These are phyloP conservation scores for Sphagnum tenellum DNA, from an alignment of 225 moss, liverwort and hornwort genomes.

Conservation along the genomic window DNA sequence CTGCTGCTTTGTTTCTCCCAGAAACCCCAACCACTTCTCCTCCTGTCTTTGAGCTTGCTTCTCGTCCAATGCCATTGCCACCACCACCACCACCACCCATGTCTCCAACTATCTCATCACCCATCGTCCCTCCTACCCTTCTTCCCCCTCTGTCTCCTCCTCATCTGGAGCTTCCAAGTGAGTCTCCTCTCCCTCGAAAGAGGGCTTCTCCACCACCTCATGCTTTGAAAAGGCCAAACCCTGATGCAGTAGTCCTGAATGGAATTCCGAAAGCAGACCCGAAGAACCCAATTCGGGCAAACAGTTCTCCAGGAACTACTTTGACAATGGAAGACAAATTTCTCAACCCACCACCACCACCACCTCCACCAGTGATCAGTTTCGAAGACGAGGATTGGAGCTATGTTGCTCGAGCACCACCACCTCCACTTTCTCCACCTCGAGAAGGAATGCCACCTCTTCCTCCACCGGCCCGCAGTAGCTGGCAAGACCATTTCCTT, in stretches of 20 bases:
- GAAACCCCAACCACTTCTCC: conserved; percentile 7
- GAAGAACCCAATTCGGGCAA: no score
- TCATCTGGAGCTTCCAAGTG: conserved; percentile 13
- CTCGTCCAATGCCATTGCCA: conserved; percentile 24
- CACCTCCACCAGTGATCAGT: conserved; percentile 34
- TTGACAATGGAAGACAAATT: no score
- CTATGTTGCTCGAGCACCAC: conserved; percentile 3
- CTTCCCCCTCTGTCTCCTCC: conserved; percentile 13
- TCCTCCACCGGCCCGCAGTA: conserved; percentile 32
- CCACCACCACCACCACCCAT: conserved; percentile 9
- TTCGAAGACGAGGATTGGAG: conserved; percentile 39
- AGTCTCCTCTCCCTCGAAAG: neutral
- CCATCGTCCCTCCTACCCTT: conserved; percentile 21
- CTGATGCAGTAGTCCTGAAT: no score
- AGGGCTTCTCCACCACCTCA: no score
- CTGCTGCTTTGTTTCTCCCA: conserved; percentile 16
- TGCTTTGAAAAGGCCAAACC: no score
- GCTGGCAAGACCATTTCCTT: conserved; percentile 59
- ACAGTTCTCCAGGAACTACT: no score
- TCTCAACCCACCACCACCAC: neutral
- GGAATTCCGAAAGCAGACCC: no score
- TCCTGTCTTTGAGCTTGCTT: conserved; percentile 27
- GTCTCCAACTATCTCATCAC: conserved; percentile 16
- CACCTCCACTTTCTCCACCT: conserved; percentile 3
- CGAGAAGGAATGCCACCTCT: conserved; percentile 27